Base-by-base conservation (phyloP, 192 early-diverging fungal genomes). In the Coemansia sp. region DNA sequence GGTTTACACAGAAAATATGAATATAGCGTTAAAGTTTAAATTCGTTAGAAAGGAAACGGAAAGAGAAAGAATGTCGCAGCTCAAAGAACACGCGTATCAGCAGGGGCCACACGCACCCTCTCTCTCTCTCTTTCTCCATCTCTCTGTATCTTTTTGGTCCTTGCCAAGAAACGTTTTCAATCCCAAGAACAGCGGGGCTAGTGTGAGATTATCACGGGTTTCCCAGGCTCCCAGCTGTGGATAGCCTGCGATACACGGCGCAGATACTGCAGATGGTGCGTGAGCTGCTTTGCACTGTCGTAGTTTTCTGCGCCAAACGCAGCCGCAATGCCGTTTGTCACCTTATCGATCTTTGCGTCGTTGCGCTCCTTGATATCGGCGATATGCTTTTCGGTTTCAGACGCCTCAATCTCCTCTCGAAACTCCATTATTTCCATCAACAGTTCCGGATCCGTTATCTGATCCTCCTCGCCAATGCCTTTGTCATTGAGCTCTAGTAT, bases 381-480 rank as follows among this genome's bases (percentile, higher is more conserved):
- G 8, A 91, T 80, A 19, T 92, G 86, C 27, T 73, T 82, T 59
- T 93, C 84, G 2, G 59, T 81, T 40, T 61, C 57, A 8, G 88
- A 87, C 50, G 86, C 87, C 57, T 92, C 92, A 23, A 96, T 74
- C 38, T 80, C 74, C 67, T 94, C 92, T 57, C 89, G 74, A 17
- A 83, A 72, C 37, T 91, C 90, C 88, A 94, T 87, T 20, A 94
- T 85, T 41, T 92, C 87, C 87, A 90, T 90, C 67, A 96, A 67
- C n/a, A 94, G 70, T 59, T 85, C 85, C 0, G 86, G 84, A 58
- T 92, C 86, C 1, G 82, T 56, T 14, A 89, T 56, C 0, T 83
- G 78, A 60, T 90, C 85, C 7, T 84, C 63, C 66, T 94, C 91
- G 34, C 79, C 67, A 10, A 91, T 79, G 17, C 80, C 68, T 1